Evolutionary conservation across 2,329 filamentous ascomycete species (phyloP).

Genomic region (Microdochium trichocladiopsis): DNA sequence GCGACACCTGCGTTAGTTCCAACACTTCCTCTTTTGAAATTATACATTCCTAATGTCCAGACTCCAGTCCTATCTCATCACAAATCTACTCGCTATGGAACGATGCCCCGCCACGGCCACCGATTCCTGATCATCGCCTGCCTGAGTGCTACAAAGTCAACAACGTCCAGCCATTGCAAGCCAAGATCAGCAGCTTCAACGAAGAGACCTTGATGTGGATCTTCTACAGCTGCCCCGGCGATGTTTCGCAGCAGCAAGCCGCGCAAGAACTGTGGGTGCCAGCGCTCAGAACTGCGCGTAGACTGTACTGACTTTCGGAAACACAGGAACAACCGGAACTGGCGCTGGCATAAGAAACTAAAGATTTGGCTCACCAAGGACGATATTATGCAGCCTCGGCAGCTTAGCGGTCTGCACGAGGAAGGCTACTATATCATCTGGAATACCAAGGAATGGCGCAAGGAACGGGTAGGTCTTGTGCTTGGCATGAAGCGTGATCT

Average conservation of each 20-base stretch:
- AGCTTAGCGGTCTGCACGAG: slow-evolving; percentile 51
- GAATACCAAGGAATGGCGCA: slow-evolving; percentile 55
- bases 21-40: not conserved
- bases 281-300: not conserved
- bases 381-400: slow-evolving; percentile 56
- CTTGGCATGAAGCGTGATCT: not conserved
- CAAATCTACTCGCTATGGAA: slow-evolving; percentile 57
- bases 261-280: slow-evolving; percentile 52
- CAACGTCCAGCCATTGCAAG: slow-evolving; percentile 58
- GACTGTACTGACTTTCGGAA: not conserved
- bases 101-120: slow-evolving; percentile 49
- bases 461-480: slow-evolving; percentile 43
- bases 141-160: slow-evolving; percentile 62
- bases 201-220: slow-evolving; percentile 65
- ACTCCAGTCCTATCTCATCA: slow-evolving; percentile 42
- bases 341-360: slow-evolving; percentile 63
- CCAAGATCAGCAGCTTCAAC: slow-evolving; percentile 59
- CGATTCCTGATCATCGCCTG: slow-evolving; percentile 48
- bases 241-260: slow-evolving; percentile 56
- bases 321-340: slow-evolving; percentile 52
- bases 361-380: slow-evolving; percentile 63
- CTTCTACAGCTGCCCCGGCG: slow-evolving; percentile 59
- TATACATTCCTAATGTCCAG: slow-evolving; percentile 5
- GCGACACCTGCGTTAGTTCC: slow-evolving; percentile 46
- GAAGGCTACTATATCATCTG: slow-evolving; percentile 62